A percentile compares a stretch with the other conserved stretches of the same genome.
Evolutionary conservation across 352 stramenopile species (phyloP).

Genomic region (Pythium brassicae): DNA sequence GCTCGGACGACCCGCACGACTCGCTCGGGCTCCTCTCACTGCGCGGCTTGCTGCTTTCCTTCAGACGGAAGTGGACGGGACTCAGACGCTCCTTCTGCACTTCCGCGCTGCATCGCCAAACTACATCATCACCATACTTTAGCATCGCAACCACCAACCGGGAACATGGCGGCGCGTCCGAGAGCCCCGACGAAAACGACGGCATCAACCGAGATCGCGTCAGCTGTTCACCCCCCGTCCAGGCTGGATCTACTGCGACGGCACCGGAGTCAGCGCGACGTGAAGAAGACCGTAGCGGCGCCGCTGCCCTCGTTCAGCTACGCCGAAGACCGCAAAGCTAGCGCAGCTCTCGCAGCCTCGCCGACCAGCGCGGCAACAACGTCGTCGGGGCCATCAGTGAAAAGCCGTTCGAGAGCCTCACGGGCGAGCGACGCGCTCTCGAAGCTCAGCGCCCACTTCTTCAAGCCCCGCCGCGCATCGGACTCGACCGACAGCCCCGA

Average conservation of each 20-base stretch:
- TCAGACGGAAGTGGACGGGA: too few relatives aligned
- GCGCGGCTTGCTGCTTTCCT: too few relatives aligned
- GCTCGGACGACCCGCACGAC: too few relatives aligned
- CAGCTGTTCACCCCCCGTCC: background rate
- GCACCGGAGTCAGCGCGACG: conserved; percentile 2
- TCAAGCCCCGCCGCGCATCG: conserved; percentile 1
- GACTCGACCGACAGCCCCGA: background rate
- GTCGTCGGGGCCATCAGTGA: background rate
- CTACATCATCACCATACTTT: too few relatives aligned
- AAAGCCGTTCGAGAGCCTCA: conserved; percentile 4
- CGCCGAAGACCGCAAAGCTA: background rate
- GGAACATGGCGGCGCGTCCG: background rate
- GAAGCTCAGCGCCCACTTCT: conserved; percentile 5
- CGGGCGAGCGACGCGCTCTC: conserved; percentile 5
- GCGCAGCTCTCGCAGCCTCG: background rate
- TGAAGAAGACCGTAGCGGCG: background rate
- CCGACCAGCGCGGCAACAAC: too few relatives aligned
- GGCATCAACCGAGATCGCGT: too few relatives aligned
- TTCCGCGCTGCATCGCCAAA: too few relatives aligned
- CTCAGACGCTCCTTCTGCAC: too few relatives aligned
- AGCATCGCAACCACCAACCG: too few relatives aligned
- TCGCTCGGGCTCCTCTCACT: too few relatives aligned
- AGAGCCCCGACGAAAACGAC: background rate
- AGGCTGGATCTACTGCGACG: background rate
- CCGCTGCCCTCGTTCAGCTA: conserved; percentile 1